A percentile compares a stretch with the other conserved stretches of the same genome.
Evolutionary conservation across 2,329 filamentous ascomycete genomes (phyloP).

Genomic region (Hypoxylon sp.): DNA sequence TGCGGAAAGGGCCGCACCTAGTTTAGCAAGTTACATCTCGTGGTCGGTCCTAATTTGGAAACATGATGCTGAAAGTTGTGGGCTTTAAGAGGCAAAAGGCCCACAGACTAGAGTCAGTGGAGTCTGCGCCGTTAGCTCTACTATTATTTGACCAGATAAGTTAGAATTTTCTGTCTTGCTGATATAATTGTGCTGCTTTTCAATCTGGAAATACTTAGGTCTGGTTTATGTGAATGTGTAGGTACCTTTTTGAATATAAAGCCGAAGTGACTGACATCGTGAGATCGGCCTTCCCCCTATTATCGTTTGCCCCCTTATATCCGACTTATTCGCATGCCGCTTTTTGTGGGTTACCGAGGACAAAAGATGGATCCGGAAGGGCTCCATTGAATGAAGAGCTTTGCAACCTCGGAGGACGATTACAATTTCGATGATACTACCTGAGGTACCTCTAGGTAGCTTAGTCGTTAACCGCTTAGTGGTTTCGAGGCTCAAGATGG

Average conservation of each 20-base stretch:
- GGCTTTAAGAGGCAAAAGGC: constrained; percentile 12
- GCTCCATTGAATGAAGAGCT: background rate
- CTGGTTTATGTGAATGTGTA: background rate
- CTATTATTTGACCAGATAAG: background rate
- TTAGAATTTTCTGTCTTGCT: constrained; percentile 2
- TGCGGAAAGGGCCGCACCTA: constrained; percentile 23
- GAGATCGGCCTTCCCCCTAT: background rate
- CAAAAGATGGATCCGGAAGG: background rate
- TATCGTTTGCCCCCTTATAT: background rate
- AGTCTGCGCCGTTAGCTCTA: background rate
- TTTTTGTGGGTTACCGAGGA: background rate
- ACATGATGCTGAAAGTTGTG: constrained; percentile 6
- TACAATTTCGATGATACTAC: background rate
- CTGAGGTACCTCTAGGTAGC: background rate
- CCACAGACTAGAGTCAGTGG: constrained; percentile 19
- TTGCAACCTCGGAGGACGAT: background rate
- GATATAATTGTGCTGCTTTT: background rate
- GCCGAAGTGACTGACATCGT: background rate
- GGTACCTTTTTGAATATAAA: background rate
- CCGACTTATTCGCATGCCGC: background rate
- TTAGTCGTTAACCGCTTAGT: background rate
- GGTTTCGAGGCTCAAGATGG: background rate
- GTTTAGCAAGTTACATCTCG: constrained; percentile 3
- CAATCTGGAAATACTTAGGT: background rate
- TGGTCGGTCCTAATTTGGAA: constrained; percentile 1